Evolutionary conservation across 257 asterid species (phyloP), one percentile per base, ranked within the genome.

Genomic region (Apocynum venetum): DNA sequence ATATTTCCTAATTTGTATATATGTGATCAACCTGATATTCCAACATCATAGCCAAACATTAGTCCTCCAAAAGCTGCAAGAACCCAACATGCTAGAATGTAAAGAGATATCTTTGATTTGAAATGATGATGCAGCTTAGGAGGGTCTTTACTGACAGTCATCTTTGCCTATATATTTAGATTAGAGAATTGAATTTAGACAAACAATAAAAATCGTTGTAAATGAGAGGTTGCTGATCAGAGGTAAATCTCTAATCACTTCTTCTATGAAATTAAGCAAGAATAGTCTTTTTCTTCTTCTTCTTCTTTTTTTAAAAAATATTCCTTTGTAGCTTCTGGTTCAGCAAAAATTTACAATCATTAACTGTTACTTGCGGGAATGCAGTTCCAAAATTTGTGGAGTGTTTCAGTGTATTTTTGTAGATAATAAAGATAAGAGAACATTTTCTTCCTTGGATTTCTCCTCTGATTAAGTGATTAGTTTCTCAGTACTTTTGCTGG

Each of bases 31-130:
- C 84, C 84, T 53, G 84, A 81, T 52, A 81, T 81, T 2, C 84
- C 84, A 47, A 81, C 73, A 69, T 81, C 84, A 66, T 81, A 81
- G 1, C 84, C 84, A 72, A 81, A 81, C 84, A 81, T 81, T 6
- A 81, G 72, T 12, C 84, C 84, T 8, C 84, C 84, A 35, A 81
- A 81, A 44, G 84, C 84, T 1, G 84, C 75, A 19, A 81, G 71
- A 35, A 81, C 72, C 84, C 84, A 81, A 43, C 81, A 81, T 31
- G 71, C 41, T 19, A 81, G 43, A 8, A 81, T 77, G 35, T 81
- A 81, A 31, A 49, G 65, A 20, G 81, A 76, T 8, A 56, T 55
- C 76, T 56, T 76, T 44, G 84, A 81, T 44, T 67, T 79, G 57
- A 14, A 52, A 66, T 14, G 46, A 14, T 36, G 47, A 10, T 4